phyloP scores from a whole-genome alignment of 2,329 filamentous ascomycete genomes.

The Aureobasidium pullulans region DNA sequence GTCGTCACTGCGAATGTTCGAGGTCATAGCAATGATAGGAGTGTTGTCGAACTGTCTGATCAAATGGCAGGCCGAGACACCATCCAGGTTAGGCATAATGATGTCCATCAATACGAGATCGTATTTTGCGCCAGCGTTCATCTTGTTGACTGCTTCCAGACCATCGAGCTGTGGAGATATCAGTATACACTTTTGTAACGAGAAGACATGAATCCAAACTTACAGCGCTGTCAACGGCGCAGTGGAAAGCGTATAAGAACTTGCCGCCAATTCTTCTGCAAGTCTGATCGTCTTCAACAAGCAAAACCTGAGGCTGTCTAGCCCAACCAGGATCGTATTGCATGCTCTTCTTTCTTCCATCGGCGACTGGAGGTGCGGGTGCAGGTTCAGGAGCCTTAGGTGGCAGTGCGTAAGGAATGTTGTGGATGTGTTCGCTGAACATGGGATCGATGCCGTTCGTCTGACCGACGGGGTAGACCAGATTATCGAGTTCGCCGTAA shows the following conservation, averaged over 20 bases:
- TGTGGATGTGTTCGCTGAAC: constrained; percentile 88
- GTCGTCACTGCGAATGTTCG: constrained; percentile 92
- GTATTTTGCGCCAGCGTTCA: constrained; percentile 59
- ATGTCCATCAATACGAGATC: constrained; percentile 56
- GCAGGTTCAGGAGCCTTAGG: constrained; percentile 51
- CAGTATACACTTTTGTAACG: constrained; percentile 19
- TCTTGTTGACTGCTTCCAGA: constrained; percentile 82
- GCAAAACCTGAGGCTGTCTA: constrained; percentile 67
- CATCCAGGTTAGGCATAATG: constrained; percentile 94
- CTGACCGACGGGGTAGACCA: constrained; percentile 86
- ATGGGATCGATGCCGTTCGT: constrained; percentile 92
- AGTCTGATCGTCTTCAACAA: constrained; percentile 76
- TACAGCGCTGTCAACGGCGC: constrained; percentile 56
- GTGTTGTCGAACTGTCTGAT: constrained; percentile 81
- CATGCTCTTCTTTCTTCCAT: constrained; percentile 54
- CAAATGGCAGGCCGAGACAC: constrained; percentile 86
- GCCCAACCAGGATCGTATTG: constrained; percentile 58
- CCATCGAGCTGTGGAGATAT: constrained; percentile 61
- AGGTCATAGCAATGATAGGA: constrained; percentile 97
- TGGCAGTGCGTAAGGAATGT: constrained; percentile 78
- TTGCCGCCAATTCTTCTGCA: constrained; percentile 61
- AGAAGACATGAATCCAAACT: constrained; percentile 25
- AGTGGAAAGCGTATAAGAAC: constrained; percentile 58
- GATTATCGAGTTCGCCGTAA: constrained; percentile 55
- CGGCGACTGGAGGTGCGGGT: constrained; percentile 36